Evolutionary conservation across 2,329 filamentous ascomycete species (phyloP).

Genomic region (Colletotrichum liriopes): DNA sequence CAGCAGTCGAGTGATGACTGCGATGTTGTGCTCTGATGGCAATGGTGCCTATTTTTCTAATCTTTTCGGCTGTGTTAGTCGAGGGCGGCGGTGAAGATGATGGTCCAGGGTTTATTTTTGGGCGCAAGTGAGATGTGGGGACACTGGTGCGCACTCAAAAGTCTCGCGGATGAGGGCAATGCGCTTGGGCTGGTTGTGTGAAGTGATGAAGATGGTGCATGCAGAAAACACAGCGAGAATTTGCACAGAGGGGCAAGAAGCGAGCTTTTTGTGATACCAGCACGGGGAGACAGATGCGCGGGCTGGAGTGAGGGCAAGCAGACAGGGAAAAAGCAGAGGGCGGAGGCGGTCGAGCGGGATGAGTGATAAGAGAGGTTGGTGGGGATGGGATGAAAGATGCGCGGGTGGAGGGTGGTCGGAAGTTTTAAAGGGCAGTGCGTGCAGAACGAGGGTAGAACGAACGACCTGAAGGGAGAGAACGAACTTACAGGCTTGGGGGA

Average conservation of each 20-base stretch:
- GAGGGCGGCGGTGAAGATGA: conserved; percentile 38
- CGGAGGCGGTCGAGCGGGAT: conserved; percentile 37
- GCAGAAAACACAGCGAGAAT: conserved; percentile 3
- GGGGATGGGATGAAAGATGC: conserved; percentile 35
- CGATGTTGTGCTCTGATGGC: conserved; percentile 26
- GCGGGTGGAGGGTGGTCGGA: conserved; percentile 39
- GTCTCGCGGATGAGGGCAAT: conserved; percentile 28
- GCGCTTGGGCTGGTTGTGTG: conserved; percentile 18
- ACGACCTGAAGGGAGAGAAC: conserved; percentile 14
- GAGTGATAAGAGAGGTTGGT: conserved; percentile 43
- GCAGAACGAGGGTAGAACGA: conserved; percentile 31
- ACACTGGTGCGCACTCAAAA: conserved; percentile 32
- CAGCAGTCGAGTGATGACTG: conserved; percentile 47
- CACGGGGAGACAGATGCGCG: not conserved
- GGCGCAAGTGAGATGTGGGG: conserved; percentile 39
- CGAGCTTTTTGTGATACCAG: conserved; percentile 21
- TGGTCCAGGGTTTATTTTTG: conserved; percentile 42
- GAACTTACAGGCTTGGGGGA: conserved; percentile 33
- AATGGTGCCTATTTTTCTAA: conserved; percentile 32
- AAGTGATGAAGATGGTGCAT: conserved; percentile 10
- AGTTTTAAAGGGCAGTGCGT: conserved; percentile 41
- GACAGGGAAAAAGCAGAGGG: conserved; percentile 32
- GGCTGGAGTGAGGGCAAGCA: conserved; percentile 12
- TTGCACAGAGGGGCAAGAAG: conserved; percentile 17
- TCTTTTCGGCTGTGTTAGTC: conserved; percentile 40